Evolutionary conservation across 2,329 filamentous ascomycete species (phyloP), one percentile per base, ranked within the genome.

Genomic region (Acrodontium crateriforme): DNA sequence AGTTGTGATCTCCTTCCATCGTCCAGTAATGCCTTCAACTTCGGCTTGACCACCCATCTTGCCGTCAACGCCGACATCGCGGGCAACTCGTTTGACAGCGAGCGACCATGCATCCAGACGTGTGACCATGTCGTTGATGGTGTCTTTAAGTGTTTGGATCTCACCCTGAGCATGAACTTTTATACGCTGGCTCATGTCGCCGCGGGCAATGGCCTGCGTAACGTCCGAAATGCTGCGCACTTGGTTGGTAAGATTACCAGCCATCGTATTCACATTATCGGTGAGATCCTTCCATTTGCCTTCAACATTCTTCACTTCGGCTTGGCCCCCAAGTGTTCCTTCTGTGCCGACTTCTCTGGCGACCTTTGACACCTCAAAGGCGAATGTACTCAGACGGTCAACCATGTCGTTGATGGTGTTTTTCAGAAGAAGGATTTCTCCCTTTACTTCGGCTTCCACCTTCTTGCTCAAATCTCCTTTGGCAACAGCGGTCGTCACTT

Each of bases 11-110:
- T 98, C 87, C 52, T 93, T 94, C 89, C 87, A 98, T 30, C 85
- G 74, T 38, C 87, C 87, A 44, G 85, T 83, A 34, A 95, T 76
- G 33, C 85, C 85, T 40, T 83, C 81, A 27, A 94, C 81, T 51
- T 94, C 85, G 36, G 87, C 89, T 54, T 98, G 89, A 11, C 87
- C 87, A 46, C 87, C 87, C 82, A 98, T 93, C 63, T 94, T 95
- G 37, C 87, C 87, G 47, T 95, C 89, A 28, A 95, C 87, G 41
- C 87, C 87, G 42, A 95, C 89, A 54, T 95, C 89, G 47, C 89
- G 85, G 33, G 87, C 87, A 16, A 98, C 87, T 44, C 85, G 73
- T 58, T 95, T 89, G 39, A 98, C 79, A 50, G 93, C 85, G 42
- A 91, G 84, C 31, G 85, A 93, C 70, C 94, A 95, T 40, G 87